These are phyloP conservation scores for Collybia sp. DNA, from an alignment of 768 basidiomycete genomes.

Conservation along the genomic window DNA sequence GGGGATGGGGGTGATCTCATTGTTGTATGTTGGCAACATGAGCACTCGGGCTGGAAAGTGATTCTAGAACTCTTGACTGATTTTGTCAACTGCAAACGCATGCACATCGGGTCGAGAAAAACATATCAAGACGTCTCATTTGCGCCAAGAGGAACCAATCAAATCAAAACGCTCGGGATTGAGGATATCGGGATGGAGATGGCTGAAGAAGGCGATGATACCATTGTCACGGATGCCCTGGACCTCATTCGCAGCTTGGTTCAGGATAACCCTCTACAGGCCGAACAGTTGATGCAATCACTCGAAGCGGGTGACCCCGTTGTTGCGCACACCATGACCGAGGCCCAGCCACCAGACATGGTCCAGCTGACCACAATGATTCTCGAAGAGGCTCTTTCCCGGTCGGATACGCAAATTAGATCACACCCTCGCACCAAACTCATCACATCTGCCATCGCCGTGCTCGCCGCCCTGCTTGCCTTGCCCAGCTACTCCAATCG, in stretches of 20 bases:
- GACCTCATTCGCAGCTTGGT: conserved; percentile 79
- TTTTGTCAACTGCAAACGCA: conserved; percentile 58
- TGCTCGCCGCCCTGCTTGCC: conserved; percentile 72
- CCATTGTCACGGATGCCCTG: conserved; percentile 64
- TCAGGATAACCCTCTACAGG: conserved; percentile 61
- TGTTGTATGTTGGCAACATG: conserved; percentile 76
- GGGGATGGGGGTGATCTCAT: conserved; percentile 64
- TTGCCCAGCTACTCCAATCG: conserved; percentile 73
- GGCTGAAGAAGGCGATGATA: conserved; percentile 55
- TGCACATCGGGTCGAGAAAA: conserved; percentile 34
- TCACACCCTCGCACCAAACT: conserved; percentile 51
- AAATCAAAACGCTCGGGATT: conserved; percentile 41
- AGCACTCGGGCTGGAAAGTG: conserved; percentile 84
- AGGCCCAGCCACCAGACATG: conserved; percentile 60
- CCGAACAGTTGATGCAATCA: conserved; percentile 60
- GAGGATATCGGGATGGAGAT: conserved; percentile 75
- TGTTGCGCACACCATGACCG: conserved; percentile 46
- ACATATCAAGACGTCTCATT: conserved; percentile 53
- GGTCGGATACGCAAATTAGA: conserved; percentile 33
- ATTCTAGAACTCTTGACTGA: conserved; percentile 78
- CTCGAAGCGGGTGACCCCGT: conserved; percentile 56
- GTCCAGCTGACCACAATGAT: conserved; percentile 80
- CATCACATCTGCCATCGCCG: conserved; percentile 77
- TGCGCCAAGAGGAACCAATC: conserved; percentile 33
- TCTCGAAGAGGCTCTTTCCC: conserved; percentile 71